phyloP scores from a whole-genome alignment of 108 stramenopile genomes.

The Nannochloropsis granulata region DNA sequence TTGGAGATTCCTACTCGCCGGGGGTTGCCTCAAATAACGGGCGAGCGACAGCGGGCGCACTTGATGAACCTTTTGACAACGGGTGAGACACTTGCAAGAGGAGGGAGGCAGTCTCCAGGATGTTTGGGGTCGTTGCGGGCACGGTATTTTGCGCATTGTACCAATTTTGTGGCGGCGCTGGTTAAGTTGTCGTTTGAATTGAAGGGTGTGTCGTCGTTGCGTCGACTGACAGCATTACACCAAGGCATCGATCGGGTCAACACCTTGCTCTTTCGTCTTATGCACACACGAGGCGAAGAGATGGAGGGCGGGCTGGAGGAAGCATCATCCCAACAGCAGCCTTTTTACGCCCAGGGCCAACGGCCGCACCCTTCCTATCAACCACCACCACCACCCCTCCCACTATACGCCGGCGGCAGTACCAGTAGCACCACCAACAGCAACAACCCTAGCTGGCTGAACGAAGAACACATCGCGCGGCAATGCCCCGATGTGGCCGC shows the following conservation, averaged over 20 bases:
- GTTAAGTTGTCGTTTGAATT: not conserved
- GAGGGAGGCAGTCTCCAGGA: not conserved
- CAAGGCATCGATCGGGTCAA: not conserved
- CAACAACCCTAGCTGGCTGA: constrained; percentile 2
- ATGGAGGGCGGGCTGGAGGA: not conserved
- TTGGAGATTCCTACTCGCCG: not conserved
- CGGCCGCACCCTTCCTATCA: not conserved
- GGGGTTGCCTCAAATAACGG: not conserved
- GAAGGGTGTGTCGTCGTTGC: not conserved
- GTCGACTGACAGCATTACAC: not conserved
- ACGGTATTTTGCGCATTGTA: not conserved
- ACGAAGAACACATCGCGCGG: constrained; percentile 13
- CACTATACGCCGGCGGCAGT: not conserved
- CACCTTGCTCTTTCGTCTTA: not conserved
- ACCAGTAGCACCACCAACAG: not conserved
- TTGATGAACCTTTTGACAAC: not conserved
- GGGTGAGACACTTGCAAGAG: not conserved
- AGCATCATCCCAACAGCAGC: not conserved
- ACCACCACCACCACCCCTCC: no score
- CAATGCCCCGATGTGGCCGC: constrained; percentile 16
- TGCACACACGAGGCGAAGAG: not conserved
- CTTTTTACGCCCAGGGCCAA: not conserved
- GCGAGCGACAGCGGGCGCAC: not conserved
- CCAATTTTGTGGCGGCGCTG: not conserved
- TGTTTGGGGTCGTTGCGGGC: not conserved